A percentile compares a stretch with the other conserved stretches of the same genome.
Evolutionary conservation across 2,329 filamentous ascomycete species (phyloP).

Genomic region (Aspergillus piperis): DNA sequence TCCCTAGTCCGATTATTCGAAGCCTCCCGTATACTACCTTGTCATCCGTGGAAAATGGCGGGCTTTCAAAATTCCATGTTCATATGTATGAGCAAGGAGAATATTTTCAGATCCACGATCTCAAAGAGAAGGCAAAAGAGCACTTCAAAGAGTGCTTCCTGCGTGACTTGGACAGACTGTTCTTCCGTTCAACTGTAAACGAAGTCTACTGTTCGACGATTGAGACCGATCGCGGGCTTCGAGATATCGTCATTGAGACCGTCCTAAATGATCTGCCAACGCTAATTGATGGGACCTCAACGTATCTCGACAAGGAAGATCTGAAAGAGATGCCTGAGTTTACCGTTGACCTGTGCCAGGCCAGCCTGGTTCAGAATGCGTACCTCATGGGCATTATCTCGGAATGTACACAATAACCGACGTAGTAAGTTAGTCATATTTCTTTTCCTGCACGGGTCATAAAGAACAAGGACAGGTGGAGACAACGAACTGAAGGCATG

Average conservation of each 20-base stretch:
- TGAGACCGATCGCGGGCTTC: background rate
- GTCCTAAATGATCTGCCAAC: background rate
- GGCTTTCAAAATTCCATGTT: background rate
- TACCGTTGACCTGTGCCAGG: background rate
- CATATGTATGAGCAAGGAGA: slow-evolving; percentile 3
- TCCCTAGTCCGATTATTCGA: background rate
- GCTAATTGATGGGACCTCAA: background rate
- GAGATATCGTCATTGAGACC: background rate
- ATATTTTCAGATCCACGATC: slow-evolving; percentile 1
- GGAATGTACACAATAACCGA: too few relatives aligned
- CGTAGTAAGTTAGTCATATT: too few relatives aligned
- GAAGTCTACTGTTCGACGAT: slow-evolving; percentile 4
- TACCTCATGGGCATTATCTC: background rate
- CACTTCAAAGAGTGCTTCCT: background rate
- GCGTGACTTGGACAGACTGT: background rate
- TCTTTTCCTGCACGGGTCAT: too few relatives aligned
- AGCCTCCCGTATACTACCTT: background rate
- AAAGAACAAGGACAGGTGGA: too few relatives aligned
- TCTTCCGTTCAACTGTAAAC: background rate
- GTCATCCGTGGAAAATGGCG: background rate
- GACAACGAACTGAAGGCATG: too few relatives aligned
- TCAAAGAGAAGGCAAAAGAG: slow-evolving; percentile 1
- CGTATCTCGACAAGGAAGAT: background rate
- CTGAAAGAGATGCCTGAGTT: background rate
- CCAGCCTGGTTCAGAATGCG: background rate